Evolutionary conservation across 2,329 filamentous ascomycete genomes (phyloP), one percentile per base, ranked within the genome.

Genomic region (Venturia oleaginea): DNA sequence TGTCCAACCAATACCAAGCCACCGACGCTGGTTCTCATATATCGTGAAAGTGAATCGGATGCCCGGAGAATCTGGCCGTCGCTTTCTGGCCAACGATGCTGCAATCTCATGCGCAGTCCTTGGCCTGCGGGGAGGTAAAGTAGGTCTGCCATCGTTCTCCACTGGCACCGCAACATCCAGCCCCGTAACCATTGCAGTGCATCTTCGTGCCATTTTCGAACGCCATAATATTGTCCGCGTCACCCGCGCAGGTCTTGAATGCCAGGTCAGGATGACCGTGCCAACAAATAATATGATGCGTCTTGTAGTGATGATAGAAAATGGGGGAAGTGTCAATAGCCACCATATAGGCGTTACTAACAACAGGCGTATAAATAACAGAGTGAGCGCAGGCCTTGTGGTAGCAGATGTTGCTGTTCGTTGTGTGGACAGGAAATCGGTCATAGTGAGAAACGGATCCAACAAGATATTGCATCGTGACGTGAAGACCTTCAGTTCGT

Each of bases 11-110:
- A 99, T 83, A 1, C 92, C 93, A 4, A 99, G 79, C 94, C 94
- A 99, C 62, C 94, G 85, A 51, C 94, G 85, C 75, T 99, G 94
- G 70, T 99, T 99, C 74, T 99, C 94, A 71, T 92, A 97, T 2
- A 99, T 82, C 59, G 94, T 92, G 68, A 99, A 99, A 0, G 94
- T 99, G 72, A 99, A 99, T 55, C 92, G 90, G 17, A 99, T 90
- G 1, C 92, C 92, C 0, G 91, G 85, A 4, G 89, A 87, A 37
- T 74, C 72, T 38, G 75, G 75, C 15, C 59, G 63, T 30, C 74
- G 73, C 66, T 77, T 77, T 24, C 76, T 75, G 38, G 70, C 70
- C n/a, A 78, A 67, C 15, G 75, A 74, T 7, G 80, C 79, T 19
- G 79, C 77, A 38, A 82, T 76, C 62, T 80, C 78, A 37, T 80